Evolutionary conservation across 1,284 basidiomycete genomes (phyloP).

Genomic region (Waitea zeae): DNA sequence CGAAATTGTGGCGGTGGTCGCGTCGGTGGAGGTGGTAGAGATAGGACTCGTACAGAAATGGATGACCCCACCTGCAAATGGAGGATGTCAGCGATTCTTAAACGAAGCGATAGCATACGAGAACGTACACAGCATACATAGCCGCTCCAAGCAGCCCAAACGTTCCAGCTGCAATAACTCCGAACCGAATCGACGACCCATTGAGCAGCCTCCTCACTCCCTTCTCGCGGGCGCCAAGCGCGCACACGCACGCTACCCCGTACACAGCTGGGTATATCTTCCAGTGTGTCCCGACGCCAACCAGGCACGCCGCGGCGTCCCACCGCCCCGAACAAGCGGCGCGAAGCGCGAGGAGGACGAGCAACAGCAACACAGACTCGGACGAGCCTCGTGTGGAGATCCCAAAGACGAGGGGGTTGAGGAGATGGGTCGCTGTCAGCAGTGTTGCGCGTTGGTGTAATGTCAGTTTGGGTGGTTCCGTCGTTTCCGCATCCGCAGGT

Average conservation of each 20-base stretch:
- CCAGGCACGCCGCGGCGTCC: conserved; percentile 45
- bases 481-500: no score
- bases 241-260: conserved; percentile 57
- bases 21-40: conserved; percentile 83
- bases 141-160: conserved; percentile 47
- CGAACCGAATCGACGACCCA: conserved; percentile 47
- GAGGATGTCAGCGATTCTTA: conserved; percentile 3
- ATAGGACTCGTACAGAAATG: conserved; percentile 86
- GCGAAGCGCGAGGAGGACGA: conserved; percentile 67
- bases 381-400: conserved; percentile 95
- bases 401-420: conserved; percentile 90
- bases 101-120: not conserved
- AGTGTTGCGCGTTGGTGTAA: conserved; percentile 23
- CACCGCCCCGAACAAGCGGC: conserved; percentile 33
- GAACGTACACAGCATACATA: conserved; percentile 66
- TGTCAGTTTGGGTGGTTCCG: conserved; percentile 2
- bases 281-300: conserved; percentile 80
- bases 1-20: conserved; percentile 97
- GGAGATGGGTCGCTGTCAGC: conserved; percentile 51
- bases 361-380: conserved; percentile 72
- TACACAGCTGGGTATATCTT: conserved; percentile 95
- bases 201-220: conserved; percentile 26
- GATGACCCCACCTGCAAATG: conserved; percentile 69
- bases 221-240: conserved; percentile 24
- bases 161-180: conserved; percentile 43